A percentile compares a stretch with the other conserved stretches of the same genome.
Evolutionary conservation across 2,329 filamentous ascomycete genomes (phyloP).

Genomic region (Pestalotiopsis sp.): DNA sequence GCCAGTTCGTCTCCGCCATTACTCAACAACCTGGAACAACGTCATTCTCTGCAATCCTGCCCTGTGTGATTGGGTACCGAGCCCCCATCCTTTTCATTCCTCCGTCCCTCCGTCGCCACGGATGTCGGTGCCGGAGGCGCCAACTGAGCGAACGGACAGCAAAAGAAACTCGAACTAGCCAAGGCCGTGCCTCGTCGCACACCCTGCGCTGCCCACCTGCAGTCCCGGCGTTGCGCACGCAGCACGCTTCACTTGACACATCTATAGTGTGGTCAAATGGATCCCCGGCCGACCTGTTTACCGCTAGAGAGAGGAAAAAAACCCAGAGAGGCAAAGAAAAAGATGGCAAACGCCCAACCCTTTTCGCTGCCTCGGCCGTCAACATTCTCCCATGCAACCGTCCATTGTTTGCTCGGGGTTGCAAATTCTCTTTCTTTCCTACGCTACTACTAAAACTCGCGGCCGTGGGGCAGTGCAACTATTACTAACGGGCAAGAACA

Average conservation of each 20-base stretch:
- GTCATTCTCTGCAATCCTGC: constrained; percentile 5
- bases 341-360: background rate
- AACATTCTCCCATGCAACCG: background rate
- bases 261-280: background rate
- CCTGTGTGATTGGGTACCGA: background rate
- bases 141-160: background rate
- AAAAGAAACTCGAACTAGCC: background rate
- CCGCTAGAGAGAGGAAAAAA: background rate
- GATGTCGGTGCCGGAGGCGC: constrained; percentile 6
- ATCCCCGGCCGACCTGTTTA: background rate
- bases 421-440: background rate
- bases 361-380: background rate
- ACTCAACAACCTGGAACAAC: background rate
- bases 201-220: background rate
- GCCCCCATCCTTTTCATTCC: background rate
- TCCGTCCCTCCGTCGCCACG: background rate
- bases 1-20: background rate
- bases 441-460: background rate
- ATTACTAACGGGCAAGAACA: background rate
- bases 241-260: background rate
- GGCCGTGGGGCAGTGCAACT: background rate
- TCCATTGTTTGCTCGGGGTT: background rate
- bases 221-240: background rate
- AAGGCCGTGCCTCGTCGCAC: background rate
- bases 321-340: background rate